phyloP scores from a whole-genome alignment of 2,329 filamentous ascomycete genomes.

The Microsporum audouinii region DNA sequence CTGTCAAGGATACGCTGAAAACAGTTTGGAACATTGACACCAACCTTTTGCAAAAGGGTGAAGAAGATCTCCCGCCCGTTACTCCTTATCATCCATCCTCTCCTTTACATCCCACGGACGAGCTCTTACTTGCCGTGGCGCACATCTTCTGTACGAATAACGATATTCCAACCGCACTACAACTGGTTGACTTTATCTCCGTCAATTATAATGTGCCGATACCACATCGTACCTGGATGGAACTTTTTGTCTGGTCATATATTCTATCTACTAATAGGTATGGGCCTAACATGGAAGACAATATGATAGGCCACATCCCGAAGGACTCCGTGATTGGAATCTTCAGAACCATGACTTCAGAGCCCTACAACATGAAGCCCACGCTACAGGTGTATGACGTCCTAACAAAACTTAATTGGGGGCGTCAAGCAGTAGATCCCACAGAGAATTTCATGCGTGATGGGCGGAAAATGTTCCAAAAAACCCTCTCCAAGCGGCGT shows the following conservation, averaged over 20 bases:
- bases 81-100: slow-evolving; percentile 38
- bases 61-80: slow-evolving; percentile 24
- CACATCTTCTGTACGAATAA: slow-evolving; percentile 58
- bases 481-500: slow-evolving; percentile 21
- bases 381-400: slow-evolving; percentile 44
- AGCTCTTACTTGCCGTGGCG: slow-evolving; percentile 54
- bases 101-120: slow-evolving; percentile 46
- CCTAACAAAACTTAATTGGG: slow-evolving; percentile 23
- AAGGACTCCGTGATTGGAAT: slow-evolving; percentile 40
- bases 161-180: slow-evolving; percentile 47
- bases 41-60: slow-evolving; percentile 29
- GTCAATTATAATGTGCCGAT: slow-evolving; percentile 48
- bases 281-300: slow-evolving; percentile 21
- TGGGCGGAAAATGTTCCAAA: slow-evolving; percentile 23
- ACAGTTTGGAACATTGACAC: slow-evolving; percentile 46
- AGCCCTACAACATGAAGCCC: slow-evolving; percentile 47
- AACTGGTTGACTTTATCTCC: slow-evolving; percentile 53
- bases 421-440: slow-evolving; percentile 12
- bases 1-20: slow-evolving; percentile 39
- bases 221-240: slow-evolving; percentile 49
- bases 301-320: slow-evolving; percentile 27
- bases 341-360: slow-evolving; percentile 48
- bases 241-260: slow-evolving; percentile 57
- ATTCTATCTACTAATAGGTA: slow-evolving; percentile 40
- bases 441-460: slow-evolving; percentile 21